phyloP scores from a whole-genome alignment of 441 rosid genomes.

The Sinapis alba region DNA sequence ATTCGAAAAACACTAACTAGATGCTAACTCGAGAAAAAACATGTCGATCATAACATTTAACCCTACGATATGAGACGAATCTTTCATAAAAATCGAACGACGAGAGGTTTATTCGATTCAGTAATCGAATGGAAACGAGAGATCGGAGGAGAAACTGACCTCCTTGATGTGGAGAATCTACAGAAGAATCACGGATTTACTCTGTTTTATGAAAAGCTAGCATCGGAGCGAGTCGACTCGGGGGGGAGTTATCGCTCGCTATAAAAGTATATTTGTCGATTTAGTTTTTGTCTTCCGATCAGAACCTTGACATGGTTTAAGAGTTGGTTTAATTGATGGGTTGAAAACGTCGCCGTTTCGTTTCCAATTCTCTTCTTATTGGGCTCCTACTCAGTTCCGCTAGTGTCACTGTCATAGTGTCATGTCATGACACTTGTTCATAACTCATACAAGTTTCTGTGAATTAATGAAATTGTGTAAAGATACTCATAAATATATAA shows the following conservation, averaged over 20 bases:
- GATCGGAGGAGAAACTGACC: conserved; percentile 35
- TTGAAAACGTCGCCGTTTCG: conserved; percentile 7
- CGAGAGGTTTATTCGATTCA: conserved; percentile 2
- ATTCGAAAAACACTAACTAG: background rate
- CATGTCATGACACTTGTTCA: background rate
- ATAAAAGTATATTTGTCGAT: background rate
- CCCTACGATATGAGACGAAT: background rate
- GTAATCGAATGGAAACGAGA: background rate
- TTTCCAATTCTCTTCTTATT: background rate
- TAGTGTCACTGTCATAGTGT: background rate
- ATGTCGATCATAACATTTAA: conserved; percentile 5
- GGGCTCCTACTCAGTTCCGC: background rate
- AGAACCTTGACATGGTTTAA: background rate
- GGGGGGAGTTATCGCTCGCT: conserved; percentile 39
- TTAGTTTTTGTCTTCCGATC: background rate
- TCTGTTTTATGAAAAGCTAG: background rate
- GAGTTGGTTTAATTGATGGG: background rate
- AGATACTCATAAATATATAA: background rate
- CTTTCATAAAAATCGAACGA: background rate
- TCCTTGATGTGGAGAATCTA: conserved; percentile 30
- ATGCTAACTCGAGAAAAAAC: conserved; percentile 7
- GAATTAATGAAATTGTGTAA: background rate
- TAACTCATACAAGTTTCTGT: background rate
- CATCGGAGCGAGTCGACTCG: conserved; percentile 50
- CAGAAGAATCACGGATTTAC: conserved; percentile 15